These are phyloP conservation scores for Tylopilus intermedius DNA, from an alignment of 768 basidiomycete species.

Conservation along the genomic window DNA sequence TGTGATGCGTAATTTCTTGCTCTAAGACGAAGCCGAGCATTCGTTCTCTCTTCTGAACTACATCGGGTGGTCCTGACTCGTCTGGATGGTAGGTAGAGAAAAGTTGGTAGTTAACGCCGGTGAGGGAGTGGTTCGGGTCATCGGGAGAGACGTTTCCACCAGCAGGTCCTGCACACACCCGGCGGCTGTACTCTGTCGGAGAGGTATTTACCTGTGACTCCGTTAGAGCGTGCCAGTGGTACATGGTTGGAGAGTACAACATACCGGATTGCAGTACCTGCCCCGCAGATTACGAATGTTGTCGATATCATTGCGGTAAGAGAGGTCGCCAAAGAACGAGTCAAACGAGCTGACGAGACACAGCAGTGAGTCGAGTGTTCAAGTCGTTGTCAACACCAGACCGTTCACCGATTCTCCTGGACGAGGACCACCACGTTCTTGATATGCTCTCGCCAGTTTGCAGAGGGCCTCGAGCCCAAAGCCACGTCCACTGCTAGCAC, in stretches of 20 bases:
- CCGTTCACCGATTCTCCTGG: conserved; percentile 23
- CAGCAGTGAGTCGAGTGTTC: not conserved
- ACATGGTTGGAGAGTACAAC: not conserved
- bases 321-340: conserved; percentile 25
- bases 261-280: conserved; percentile 24
- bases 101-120: conserved; percentile 21
- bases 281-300: conserved; percentile 19
- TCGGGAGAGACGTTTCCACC: conserved; percentile 20
- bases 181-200: conserved; percentile 1
- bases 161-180: conserved; percentile 18
- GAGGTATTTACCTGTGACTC: conserved; percentile 12
- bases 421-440: conserved; percentile 27
- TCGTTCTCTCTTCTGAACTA: conserved; percentile 1
- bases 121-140: conserved; percentile 24
- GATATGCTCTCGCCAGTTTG: conserved; percentile 21
- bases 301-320: conserved; percentile 21
- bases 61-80: conserved; percentile 5
- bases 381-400: not conserved
- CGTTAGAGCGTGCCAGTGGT: not conserved
- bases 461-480: not conserved
- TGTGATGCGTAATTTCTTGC: conserved; percentile 15
- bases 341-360: conserved; percentile 19
- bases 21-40: conserved; percentile 24
- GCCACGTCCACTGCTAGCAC: not conserved
- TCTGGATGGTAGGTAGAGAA: conserved; percentile 22